Evolutionary conservation across 306 rosid species (phyloP).

Genomic region (Corylus americana): DNA sequence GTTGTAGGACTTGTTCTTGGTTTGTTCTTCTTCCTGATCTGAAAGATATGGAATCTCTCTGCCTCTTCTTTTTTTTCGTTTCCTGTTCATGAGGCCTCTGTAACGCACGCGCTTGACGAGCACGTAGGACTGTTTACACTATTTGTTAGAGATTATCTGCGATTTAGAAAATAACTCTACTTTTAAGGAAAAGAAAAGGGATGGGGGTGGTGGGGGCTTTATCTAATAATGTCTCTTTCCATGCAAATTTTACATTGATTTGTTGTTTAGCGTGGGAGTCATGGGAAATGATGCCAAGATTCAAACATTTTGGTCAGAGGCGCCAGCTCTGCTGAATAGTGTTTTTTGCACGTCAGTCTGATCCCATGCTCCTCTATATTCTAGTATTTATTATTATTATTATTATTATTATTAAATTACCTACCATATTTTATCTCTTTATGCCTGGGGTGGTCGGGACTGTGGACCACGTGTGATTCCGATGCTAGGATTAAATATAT

Average conservation of each 20-base stretch:
- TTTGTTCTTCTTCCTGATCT: slow-evolving; percentile 18
- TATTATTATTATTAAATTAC: not conserved
- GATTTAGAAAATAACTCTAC: too few relatives aligned
- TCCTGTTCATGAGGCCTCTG: not conserved
- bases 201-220: slow-evolving; percentile 16
- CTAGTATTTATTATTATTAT: not conserved
- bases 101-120: slow-evolving; percentile 23
- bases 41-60: slow-evolving; percentile 44
- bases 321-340: slow-evolving; percentile 58
- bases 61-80: not conserved
- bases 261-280: slow-evolving; percentile 36
- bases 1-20: not conserved
- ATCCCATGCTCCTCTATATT: slow-evolving; percentile 29
- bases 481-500: not conserved
- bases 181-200: not conserved
- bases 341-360: slow-evolving; percentile 56
- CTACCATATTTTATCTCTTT: not conserved
- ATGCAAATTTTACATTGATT: slow-evolving; percentile 11
- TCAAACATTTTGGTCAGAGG: slow-evolving; percentile 47
- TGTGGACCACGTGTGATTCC: slow-evolving; percentile 25
- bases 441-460: not conserved
- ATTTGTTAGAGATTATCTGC: not conserved
- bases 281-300: slow-evolving; percentile 79
- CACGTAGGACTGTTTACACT: not conserved
- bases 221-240: slow-evolving; percentile 43